Conservation (phyloP, 2,329 filamentous ascomycete species). For the Exophiala phaeomuriformis region DNA sequence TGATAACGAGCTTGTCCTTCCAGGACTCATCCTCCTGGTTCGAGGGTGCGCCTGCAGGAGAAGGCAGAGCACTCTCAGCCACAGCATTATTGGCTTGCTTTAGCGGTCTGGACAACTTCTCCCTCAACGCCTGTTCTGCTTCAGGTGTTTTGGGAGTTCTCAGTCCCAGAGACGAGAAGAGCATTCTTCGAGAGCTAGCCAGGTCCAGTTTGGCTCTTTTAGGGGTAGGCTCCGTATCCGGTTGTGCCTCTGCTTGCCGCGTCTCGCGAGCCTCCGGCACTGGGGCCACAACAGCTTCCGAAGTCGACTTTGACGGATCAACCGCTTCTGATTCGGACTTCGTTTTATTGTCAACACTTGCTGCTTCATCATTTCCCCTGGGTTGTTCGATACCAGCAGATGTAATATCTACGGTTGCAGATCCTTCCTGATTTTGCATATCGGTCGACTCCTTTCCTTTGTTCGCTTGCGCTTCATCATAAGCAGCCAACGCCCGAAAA, state of each 20-base stretch:
- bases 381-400: not conserved
- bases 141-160: slow-evolving; percentile 60
- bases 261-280: not conserved
- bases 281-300: not conserved
- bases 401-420: slow-evolving; percentile 16
- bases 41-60: slow-evolving; percentile 41
- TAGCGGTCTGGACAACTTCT: slow-evolving; percentile 38
- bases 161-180: slow-evolving; percentile 66
- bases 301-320: not conserved
- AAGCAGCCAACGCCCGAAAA: slow-evolving; percentile 28
- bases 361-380: not conserved
- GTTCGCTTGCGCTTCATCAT: slow-evolving; percentile 23
- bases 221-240: slow-evolving; percentile 9
- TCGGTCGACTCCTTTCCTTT: slow-evolving; percentile 43
- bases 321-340: not conserved
- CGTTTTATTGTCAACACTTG: not conserved
- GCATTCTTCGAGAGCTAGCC: slow-evolving; percentile 57
- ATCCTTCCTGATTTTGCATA: slow-evolving; percentile 38
- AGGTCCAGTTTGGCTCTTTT: slow-evolving; percentile 47
- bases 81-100: slow-evolving; percentile 1
- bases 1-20: slow-evolving; percentile 65
- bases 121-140: slow-evolving; percentile 59
- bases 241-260: not conserved
- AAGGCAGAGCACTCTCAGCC: slow-evolving; percentile 1
- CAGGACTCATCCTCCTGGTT: slow-evolving; percentile 50